These are phyloP conservation scores for Aegilops speltoides DNA, from an alignment of 176 grass and related monocot species.

Conservation along the genomic window DNA sequence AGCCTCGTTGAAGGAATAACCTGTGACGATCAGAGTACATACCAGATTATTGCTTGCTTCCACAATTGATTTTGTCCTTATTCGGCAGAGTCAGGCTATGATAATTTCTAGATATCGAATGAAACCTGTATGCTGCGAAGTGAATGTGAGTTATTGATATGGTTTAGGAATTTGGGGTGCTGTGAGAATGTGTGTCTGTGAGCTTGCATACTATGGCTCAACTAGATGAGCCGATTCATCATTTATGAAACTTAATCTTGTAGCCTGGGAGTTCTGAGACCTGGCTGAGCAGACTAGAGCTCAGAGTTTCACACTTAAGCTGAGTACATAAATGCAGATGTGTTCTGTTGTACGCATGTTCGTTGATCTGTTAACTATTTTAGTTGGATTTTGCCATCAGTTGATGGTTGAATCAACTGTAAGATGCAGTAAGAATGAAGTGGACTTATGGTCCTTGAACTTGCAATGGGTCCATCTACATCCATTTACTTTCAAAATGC, in stretches of 20 bases:
- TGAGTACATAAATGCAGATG: background rate
- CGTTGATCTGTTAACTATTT: background rate
- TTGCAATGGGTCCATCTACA: background rate
- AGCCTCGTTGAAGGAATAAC: background rate
- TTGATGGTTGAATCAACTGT: background rate
- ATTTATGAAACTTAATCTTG: background rate
- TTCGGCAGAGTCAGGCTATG: background rate
- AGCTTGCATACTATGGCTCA: background rate
- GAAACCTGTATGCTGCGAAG: background rate
- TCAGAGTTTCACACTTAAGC: background rate
- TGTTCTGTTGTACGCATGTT: background rate
- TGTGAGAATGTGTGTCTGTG: background rate
- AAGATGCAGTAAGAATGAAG: background rate
- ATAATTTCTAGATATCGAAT: background rate
- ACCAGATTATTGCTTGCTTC: background rate
- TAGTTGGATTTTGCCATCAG: background rate
- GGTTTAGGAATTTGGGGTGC: background rate
- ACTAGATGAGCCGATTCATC: background rate
- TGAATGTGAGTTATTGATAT: background rate
- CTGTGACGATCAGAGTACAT: background rate
- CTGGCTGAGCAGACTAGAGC: background rate
- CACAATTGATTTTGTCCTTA: background rate
- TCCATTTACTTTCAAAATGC: background rate
- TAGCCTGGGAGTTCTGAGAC: background rate
- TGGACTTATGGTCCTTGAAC: background rate